These are phyloP conservation scores for Apiospora arundinis DNA, from an alignment of 2,329 filamentous ascomycete species.

Conservation along the genomic window DNA sequence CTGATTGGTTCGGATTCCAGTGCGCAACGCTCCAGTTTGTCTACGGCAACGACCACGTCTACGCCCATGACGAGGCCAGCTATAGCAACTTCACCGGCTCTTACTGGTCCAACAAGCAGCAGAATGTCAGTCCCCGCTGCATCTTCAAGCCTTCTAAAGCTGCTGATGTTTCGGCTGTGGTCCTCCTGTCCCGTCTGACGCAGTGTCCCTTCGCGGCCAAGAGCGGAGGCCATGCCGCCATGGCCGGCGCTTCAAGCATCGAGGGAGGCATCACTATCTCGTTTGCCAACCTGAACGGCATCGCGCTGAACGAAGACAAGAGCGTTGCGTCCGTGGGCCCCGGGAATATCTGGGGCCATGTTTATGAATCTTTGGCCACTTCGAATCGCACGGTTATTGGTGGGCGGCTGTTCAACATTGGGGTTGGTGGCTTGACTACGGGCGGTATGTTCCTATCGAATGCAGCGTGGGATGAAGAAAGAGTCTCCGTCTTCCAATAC, in stretches of 20 bases:
- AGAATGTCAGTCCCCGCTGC: not conserved
- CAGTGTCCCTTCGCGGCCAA: conserved; percentile 46
- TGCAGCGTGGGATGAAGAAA: too few relatives aligned
- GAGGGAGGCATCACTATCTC: conserved; percentile 28
- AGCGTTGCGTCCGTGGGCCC: conserved; percentile 40
- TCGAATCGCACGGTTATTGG: conserved; percentile 29
- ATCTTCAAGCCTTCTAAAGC: not conserved
- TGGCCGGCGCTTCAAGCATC: conserved; percentile 32
- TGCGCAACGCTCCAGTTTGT: not conserved
- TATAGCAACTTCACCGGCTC: conserved; percentile 3
- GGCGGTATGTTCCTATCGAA: conserved; percentile 25
- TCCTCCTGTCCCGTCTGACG: not conserved
- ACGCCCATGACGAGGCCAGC: not conserved
- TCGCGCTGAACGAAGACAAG: conserved; percentile 37
- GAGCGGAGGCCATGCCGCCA: conserved; percentile 37
- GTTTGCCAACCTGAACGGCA: conserved; percentile 37
- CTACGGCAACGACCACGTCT: not conserved
- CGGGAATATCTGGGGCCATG: conserved; percentile 33
- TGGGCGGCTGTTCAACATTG: conserved; percentile 33
- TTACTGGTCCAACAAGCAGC: not conserved
- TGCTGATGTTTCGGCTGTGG: not conserved
- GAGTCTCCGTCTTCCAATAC: too few relatives aligned
- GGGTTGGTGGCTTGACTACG: conserved; percentile 35
- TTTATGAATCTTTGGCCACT: conserved; percentile 29
- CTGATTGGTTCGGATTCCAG: not conserved